Evolutionary conservation across 768 basidiomycete genomes (phyloP), one percentile per base, ranked within the genome.

Genomic region (Mycena galericulata): DNA sequence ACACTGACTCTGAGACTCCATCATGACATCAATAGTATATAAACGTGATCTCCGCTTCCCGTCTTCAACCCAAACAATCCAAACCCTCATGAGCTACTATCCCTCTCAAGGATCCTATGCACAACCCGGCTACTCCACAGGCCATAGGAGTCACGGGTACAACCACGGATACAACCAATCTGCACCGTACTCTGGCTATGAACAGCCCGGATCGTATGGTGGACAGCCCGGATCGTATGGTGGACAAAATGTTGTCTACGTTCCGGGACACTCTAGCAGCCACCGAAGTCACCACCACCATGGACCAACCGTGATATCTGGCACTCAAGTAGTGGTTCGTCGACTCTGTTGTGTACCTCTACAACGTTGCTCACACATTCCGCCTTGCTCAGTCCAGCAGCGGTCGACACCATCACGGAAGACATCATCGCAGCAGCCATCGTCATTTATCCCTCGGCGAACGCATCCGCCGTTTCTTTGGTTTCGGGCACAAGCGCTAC

Each of bases 391-490:
- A 81, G 74, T 76, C 81, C 10, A 76, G 75, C 62, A 72, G 77
- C 58, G 67, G 76, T 0, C 69, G 75, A 26, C 74, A 76, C 41
- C 70, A 77, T 56, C 29, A 45, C 46, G 26, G 41, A 49, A 27
- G 56, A n/a, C 50, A 56, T 41, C 69, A 65, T 36, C 57, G 63
- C 34, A 20, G 49, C 55, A 22, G 56, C 36, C 65, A 71, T 34
- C 76, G 77, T 60, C 74, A 77, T 34, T 72, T 80, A 29, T 75
- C 85, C 2, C 80, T 83, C 18, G 83, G 82, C 36, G 82, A 85
- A 29, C 86, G 87, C 50, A 62, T 88, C 34, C 83, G 85, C 43
- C 85, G 83, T 32, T 88, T 88, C 79, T 87, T 88, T 69, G 87
- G 87, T 22, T 77, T 88, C 22, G 83, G 83, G 9, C 83, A 81